A percentile compares a stretch with the other conserved stretches of the same genome.
These are phyloP conservation scores for Lojkania enalia DNA, from an alignment of 2,329 filamentous ascomycete species.

Conservation along the genomic window DNA sequence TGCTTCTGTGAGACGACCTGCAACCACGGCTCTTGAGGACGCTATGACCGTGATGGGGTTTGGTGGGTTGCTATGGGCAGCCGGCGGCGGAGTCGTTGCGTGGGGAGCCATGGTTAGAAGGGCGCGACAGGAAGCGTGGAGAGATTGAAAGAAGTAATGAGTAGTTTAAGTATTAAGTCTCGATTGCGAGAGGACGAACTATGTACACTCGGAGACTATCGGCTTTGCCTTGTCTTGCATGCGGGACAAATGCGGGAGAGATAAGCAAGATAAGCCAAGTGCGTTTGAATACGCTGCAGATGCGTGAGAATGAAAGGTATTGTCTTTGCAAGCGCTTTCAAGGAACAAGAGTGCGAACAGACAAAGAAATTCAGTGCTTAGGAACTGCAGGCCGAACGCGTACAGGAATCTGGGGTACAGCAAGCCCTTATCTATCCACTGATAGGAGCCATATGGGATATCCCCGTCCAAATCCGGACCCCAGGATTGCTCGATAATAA, in stretches of 20 bases:
- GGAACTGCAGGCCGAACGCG: slow-evolving; percentile 14
- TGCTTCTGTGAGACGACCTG: slow-evolving; percentile 74
- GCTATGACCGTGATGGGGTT: slow-evolving; percentile 72
- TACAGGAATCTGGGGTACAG: slow-evolving; percentile 40
- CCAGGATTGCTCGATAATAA: slow-evolving; percentile 20
- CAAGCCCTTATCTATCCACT: slow-evolving; percentile 36
- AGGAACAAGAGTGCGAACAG: slow-evolving; percentile 1
- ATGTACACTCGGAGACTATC: slow-evolving; percentile 26
- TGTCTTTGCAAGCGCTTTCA: background rate
- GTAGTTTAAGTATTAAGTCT: slow-evolving; percentile 10
- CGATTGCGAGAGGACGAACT: slow-evolving; percentile 20
- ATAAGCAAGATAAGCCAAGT: slow-evolving; percentile 42
- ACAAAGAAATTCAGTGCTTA: slow-evolving; percentile 21
- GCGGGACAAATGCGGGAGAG: slow-evolving; percentile 23
- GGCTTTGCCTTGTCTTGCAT: slow-evolving; percentile 27
- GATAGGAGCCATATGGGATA: slow-evolving; percentile 13
- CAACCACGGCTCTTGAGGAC: slow-evolving; percentile 81
- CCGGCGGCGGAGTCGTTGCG: slow-evolving; percentile 37
- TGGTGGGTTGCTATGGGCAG: slow-evolving; percentile 28
- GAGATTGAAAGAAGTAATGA: slow-evolving; percentile 14
- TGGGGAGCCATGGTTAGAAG: slow-evolving; percentile 42
- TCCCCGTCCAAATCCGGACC: slow-evolving; percentile 15
- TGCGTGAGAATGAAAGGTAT: background rate
- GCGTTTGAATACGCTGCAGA: slow-evolving; percentile 13
- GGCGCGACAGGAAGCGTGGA: slow-evolving; percentile 2